These are phyloP conservation scores for Peniophora sp. DNA, from an alignment of 1,284 basidiomycete species.

Conservation along the genomic window DNA sequence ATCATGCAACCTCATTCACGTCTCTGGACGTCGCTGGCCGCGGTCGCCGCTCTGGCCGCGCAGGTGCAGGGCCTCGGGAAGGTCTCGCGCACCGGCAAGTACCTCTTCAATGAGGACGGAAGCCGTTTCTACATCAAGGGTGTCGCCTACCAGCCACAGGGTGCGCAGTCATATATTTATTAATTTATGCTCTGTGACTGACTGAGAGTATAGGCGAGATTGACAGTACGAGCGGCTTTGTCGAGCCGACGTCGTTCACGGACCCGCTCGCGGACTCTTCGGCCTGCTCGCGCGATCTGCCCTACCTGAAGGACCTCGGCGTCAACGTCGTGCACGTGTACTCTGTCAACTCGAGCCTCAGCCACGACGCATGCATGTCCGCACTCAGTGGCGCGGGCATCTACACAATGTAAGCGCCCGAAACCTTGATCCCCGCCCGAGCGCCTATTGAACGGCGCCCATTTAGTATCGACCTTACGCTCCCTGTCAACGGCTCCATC, in stretches of 20 bases:
- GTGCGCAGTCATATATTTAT: slow-evolving; percentile 26
- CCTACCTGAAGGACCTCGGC: slow-evolving; percentile 62
- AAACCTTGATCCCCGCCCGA: slow-evolving; percentile 6
- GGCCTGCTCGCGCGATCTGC: slow-evolving; percentile 74
- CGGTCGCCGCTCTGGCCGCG: slow-evolving; percentile 22
- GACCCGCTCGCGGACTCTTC: slow-evolving; percentile 69
- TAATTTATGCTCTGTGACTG: not conserved
- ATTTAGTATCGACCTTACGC: slow-evolving; percentile 72
- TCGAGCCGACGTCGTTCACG: slow-evolving; percentile 67
- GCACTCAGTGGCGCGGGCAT: slow-evolving; percentile 74
- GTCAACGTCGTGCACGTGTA: slow-evolving; percentile 79
- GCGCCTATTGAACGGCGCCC: slow-evolving; percentile 5
- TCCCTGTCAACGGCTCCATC: slow-evolving; percentile 84
- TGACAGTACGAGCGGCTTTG: slow-evolving; percentile 43
- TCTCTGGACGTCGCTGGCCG: slow-evolving; percentile 15
- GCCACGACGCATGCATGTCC: slow-evolving; percentile 85
- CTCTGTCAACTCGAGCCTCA: slow-evolving; percentile 72
- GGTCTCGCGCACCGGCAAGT: slow-evolving; percentile 62
- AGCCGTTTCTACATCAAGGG: slow-evolving; percentile 88
- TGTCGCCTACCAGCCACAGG: slow-evolving; percentile 85
- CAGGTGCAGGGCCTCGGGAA: slow-evolving; percentile 48
- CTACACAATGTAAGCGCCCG: slow-evolving; percentile 68
- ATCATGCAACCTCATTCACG: slow-evolving; percentile 18
- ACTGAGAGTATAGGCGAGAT: slow-evolving; percentile 33
- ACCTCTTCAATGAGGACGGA: slow-evolving; percentile 70